phyloP scores from a whole-genome alignment of 768 basidiomycete species.

The Mrakia frigida region DNA sequence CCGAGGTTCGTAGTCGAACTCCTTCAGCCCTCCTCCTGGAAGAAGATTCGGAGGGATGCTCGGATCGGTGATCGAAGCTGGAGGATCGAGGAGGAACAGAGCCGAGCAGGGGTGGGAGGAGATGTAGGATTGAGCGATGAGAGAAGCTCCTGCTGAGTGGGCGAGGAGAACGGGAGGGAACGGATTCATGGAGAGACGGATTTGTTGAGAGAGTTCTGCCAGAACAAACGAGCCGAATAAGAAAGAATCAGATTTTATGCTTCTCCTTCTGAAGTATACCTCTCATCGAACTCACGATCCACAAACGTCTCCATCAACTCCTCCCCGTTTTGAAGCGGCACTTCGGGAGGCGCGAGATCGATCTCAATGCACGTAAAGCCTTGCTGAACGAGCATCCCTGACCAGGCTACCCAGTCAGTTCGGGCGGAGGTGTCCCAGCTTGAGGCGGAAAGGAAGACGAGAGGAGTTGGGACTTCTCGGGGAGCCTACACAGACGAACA shows the following conservation, averaged over 20 bases:
- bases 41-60: slow-evolving; percentile 34
- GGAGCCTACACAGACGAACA: slow-evolving; percentile 12
- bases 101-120: slow-evolving; percentile 62
- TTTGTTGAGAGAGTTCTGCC: slow-evolving; percentile 38
- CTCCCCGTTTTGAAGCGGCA: neutral
- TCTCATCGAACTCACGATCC: slow-evolving; percentile 10
- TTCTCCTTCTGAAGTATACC: neutral
- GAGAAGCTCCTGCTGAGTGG: slow-evolving; percentile 48
- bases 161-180: slow-evolving; percentile 60
- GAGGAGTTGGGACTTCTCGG: slow-evolving; percentile 30
- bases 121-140: slow-evolving; percentile 64
- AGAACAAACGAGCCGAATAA: neutral
- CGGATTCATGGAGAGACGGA: slow-evolving; percentile 50
- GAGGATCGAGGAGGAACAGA: slow-evolving; percentile 59
- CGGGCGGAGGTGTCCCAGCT: slow-evolving; percentile 26
- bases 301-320: slow-evolving; percentile 25
- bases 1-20: slow-evolving; percentile 59
- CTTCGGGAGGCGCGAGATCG: slow-evolving; percentile 21
- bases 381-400: slow-evolving; percentile 16
- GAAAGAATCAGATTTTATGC: neutral
- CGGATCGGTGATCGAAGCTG: slow-evolving; percentile 38
- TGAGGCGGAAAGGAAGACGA: slow-evolving; percentile 28
- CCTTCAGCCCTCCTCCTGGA: slow-evolving; percentile 43
- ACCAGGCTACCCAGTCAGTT: slow-evolving; percentile 26
- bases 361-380: slow-evolving; percentile 28